phyloP scores from a whole-genome alignment of 1,284 basidiomycete genomes.

The Schizophyllum commune region DNA sequence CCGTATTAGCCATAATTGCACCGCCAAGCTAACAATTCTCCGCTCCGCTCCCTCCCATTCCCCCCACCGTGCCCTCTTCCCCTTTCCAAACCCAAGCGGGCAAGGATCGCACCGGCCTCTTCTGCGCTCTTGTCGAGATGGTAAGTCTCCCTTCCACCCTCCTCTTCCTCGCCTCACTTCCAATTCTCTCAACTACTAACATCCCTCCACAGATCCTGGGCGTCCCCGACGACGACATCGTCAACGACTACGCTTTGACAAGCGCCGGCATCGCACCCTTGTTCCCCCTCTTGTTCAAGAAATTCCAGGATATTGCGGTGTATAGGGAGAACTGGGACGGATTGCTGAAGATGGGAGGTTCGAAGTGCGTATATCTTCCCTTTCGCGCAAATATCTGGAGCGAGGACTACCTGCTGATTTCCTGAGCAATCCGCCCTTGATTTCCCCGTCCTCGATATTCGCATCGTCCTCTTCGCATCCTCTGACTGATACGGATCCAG shows the following conservation, averaged over 20 bases:
- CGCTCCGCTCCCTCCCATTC: not conserved
- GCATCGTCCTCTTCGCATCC: not conserved
- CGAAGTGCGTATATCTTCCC: conserved; percentile 20
- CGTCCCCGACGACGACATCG: conserved; percentile 31
- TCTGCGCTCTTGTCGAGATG: conserved; percentile 28
- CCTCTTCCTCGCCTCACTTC: too few species aligned
- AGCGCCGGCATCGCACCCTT: conserved; percentile 30
- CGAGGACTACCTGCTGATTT: too few species aligned
- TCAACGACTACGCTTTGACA: conserved; percentile 33
- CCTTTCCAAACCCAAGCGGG: conserved; percentile 23
- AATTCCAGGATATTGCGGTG: conserved; percentile 24
- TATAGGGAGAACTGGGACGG: conserved; percentile 32
- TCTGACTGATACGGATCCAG: conserved; percentile 14
- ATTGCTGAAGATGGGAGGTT: conserved; percentile 26
- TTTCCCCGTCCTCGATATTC: too few species aligned
- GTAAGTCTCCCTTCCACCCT: conserved; percentile 10
- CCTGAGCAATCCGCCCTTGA: too few species aligned
- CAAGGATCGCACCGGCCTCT: conserved; percentile 36
- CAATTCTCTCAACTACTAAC: not conserved
- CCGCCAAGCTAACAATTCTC: not conserved
- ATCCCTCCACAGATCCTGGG: conserved; percentile 27
- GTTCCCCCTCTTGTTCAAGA: conserved; percentile 22
- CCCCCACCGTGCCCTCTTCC: not conserved
- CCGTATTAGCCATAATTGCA: not conserved
- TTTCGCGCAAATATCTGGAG: too few species aligned